These are phyloP conservation scores for Geranium incanum DNA, from an alignment of 441 rosid species.

Conservation along the genomic window DNA sequence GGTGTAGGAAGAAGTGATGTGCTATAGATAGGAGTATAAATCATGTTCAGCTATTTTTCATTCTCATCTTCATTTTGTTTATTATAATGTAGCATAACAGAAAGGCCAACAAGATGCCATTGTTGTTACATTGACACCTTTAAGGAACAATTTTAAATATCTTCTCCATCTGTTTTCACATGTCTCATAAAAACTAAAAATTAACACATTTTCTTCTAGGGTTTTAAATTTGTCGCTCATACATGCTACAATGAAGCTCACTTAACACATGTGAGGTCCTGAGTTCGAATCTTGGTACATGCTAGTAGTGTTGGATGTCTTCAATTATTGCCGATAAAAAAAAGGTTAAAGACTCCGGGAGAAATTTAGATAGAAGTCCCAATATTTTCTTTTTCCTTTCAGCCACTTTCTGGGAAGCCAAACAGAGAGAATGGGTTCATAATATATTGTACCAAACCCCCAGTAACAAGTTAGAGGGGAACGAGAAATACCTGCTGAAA, in stretches of 20 bases:
- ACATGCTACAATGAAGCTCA: background rate
- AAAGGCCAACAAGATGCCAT: constrained; percentile 11
- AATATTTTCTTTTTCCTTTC: background rate
- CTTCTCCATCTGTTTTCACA: constrained; percentile 10
- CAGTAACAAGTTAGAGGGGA: background rate
- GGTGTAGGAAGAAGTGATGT: too few species aligned
- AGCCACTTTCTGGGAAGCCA: constrained; percentile 4
- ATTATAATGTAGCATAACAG: background rate
- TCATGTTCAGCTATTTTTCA: too few species aligned
- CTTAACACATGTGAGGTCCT: too few species aligned
- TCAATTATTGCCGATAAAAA: too few species aligned
- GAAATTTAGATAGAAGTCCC: background rate
- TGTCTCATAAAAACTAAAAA: constrained; percentile 7
- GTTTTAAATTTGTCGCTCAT: background rate
- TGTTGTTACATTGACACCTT: constrained; percentile 6
- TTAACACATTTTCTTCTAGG: constrained; percentile 1
- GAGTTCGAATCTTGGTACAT: too few species aligned
- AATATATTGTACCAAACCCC: background rate
- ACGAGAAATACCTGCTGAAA: background rate
- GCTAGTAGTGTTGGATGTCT: too few species aligned
- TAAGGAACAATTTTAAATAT: constrained; percentile 4
- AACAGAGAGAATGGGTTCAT: background rate
- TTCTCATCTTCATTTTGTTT: too few species aligned
- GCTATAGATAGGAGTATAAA: too few species aligned
- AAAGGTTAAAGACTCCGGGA: too few species aligned